These are phyloP conservation scores for Apiotrichum mycotoxinovorans DNA, from an alignment of 1,284 basidiomycete genomes.

Conservation along the genomic window DNA sequence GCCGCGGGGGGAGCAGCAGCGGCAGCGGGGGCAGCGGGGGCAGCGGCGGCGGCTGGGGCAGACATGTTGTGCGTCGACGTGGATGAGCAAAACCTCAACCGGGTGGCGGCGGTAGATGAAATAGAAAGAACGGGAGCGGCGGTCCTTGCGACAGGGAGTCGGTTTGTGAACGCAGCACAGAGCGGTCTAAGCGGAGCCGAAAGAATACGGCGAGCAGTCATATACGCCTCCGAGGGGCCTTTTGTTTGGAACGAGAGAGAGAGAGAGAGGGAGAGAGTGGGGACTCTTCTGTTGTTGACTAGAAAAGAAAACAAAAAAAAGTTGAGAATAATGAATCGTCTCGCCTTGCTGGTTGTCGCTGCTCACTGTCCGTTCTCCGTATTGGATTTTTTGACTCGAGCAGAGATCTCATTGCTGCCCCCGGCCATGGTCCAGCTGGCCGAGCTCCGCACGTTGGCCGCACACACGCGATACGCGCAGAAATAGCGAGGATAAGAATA, in stretches of 20 bases:
- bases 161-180: not conserved
- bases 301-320: too few species aligned
- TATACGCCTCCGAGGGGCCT: constrained; percentile 11
- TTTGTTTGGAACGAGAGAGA: not conserved
- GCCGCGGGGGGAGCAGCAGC: constrained; percentile 9
- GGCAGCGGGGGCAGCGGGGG: constrained; percentile 13
- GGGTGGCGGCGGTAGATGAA: constrained; percentile 2
- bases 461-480: too few species aligned
- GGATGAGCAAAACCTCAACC: not conserved
- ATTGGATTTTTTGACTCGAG: too few species aligned
- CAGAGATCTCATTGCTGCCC: too few species aligned
- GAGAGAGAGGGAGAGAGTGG: not conserved
- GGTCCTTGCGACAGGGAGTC: constrained; percentile 6
- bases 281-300: not conserved
- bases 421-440: too few species aligned
- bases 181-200: constrained; percentile 6
- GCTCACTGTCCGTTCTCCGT: too few species aligned
- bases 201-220: constrained; percentile 13
- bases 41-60: constrained; percentile 4
- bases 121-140: not conserved
- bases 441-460: too few species aligned
- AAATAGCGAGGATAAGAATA: too few species aligned
- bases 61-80: constrained; percentile 9
- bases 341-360: too few species aligned
- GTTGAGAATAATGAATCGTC: too few species aligned